These are phyloP conservation scores for Collybia mongolica DNA, from an alignment of 768 basidiomycete species.

Conservation along the genomic window DNA sequence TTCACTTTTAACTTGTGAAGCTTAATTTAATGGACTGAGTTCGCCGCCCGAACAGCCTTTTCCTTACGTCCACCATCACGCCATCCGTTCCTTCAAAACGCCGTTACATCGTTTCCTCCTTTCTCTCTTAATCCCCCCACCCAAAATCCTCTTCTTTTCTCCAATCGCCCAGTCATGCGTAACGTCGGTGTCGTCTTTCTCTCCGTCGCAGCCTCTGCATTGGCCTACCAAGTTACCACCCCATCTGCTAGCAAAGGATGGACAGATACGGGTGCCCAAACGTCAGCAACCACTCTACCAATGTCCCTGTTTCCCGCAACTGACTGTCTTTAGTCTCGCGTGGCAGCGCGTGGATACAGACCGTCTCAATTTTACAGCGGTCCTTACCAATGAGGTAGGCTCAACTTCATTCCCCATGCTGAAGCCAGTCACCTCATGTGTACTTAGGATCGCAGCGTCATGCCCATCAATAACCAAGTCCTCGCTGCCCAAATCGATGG, in stretches of 20 bases:
- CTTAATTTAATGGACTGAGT: not conserved
- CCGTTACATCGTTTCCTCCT: constrained; percentile 9
- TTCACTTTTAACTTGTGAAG: not conserved
- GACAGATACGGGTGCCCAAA: constrained; percentile 54
- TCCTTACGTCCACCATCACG: constrained; percentile 14
- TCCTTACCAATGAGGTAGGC: constrained; percentile 65
- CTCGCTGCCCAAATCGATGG: constrained; percentile 58
- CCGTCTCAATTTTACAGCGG: constrained; percentile 60
- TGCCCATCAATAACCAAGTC: constrained; percentile 40
- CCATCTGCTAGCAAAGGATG: constrained; percentile 52
- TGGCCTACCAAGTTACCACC: constrained; percentile 61
- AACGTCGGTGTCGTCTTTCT: constrained; percentile 41
- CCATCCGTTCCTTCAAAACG: constrained; percentile 17
- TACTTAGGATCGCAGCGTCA: constrained; percentile 25
- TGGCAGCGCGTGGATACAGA: constrained; percentile 75
- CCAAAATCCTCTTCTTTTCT: constrained; percentile 12
- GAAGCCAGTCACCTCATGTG: too few species aligned
- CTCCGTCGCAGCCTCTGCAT: constrained; percentile 49
- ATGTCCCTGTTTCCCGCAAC: not conserved
- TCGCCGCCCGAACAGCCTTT: constrained; percentile 15
- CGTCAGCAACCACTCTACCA: constrained; percentile 24
- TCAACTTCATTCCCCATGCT: not conserved
- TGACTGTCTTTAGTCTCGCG: constrained; percentile 32
- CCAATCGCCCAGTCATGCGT: constrained; percentile 37
- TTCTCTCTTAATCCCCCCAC: constrained; percentile 14